Percentiles rank a stretch among this genome's conserved stretches.
Evolutionary conservation across 2,329 filamentous ascomycete genomes (phyloP).

Genomic region (Colletotrichum orchidophilum): DNA sequence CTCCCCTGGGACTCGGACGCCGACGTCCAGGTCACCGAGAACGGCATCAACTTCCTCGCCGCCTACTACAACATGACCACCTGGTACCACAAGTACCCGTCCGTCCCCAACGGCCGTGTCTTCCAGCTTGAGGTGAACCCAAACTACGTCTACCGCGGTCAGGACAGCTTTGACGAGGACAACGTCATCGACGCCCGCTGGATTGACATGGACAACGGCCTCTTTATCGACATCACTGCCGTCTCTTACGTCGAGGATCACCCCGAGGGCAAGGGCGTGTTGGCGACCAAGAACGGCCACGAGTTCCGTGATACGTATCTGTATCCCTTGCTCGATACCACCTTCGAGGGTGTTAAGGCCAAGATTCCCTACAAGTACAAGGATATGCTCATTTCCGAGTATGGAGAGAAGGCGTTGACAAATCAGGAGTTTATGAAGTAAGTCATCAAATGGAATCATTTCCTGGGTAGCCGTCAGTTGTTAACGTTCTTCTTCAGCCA

Average conservation of each 20-base stretch:
- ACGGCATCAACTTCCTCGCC: conserved; percentile 73
- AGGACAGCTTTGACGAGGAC: conserved; percentile 39
- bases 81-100: conserved; percentile 53
- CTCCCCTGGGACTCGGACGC: conserved; percentile 83
- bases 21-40: conserved; percentile 76
- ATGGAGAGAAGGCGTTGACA: conserved; percentile 60
- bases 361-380: conserved; percentile 73
- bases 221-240: conserved; percentile 62
- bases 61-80: conserved; percentile 71
- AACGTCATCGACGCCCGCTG: conserved; percentile 60
- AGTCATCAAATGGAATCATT: conserved; percentile 34
- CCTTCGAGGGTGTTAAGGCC: conserved; percentile 72
- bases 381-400: conserved; percentile 67
- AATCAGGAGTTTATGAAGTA: conserved; percentile 63
- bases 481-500: conserved; percentile 45
- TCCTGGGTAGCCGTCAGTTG: not conserved
- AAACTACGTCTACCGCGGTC: conserved; percentile 45
- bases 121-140: conserved; percentile 62
- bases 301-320: conserved; percentile 66
- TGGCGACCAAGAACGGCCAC: conserved; percentile 62
- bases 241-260: conserved; percentile 59
- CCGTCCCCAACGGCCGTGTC: conserved; percentile 49
- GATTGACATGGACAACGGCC: conserved; percentile 56
- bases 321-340: conserved; percentile 74
- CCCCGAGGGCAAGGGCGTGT: conserved; percentile 52